Base-by-base conservation (phyloP, 2,329 filamentous ascomycete genomes). In the Zelopaecilomyces penicillatus region DNA sequence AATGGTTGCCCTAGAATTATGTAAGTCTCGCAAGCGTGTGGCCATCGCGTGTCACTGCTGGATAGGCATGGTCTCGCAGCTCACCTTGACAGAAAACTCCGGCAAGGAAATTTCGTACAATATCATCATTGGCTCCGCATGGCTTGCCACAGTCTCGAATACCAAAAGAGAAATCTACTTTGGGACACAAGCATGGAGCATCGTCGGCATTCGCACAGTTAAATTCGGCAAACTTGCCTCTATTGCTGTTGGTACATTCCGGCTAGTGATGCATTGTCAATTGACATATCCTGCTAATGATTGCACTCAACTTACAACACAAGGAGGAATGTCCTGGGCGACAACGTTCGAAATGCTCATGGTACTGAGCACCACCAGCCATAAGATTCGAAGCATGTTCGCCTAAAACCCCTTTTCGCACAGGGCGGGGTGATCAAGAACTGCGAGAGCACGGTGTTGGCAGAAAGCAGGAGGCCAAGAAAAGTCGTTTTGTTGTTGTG, bases 141-240 rank as follows among this genome's bases (percentile, higher is more conserved):
- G 47, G 28, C 28, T 39, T 49, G 30, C 59, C 58, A 46, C 66
- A 68, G 41, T 67, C 65, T n/a, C 56, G 52, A 42, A 66, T 57
- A 31, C 63, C 64, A 44, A 48, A 56, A 31, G 46, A 43, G 36
- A 62, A 53, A 35, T 53, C 43, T 30, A 41, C 26, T 12, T 47
- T 47, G 29, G 48, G 52, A 50, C 71, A 74, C 11, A 74, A 58
- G 48, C 71, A 74, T 11, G 57, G 52, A 19, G 55, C 54, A 29
- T 64, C 54, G 36, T 54, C 52, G 31, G 59, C 59, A 46, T 50
- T 57, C n/a, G 38, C 33, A 35, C 63, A 66, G 7, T 42, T 37
- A 37, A 53, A 54, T 11, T 52, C 51, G 11, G 47, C 30, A 44
- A 57, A 58, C 3, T 54, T 37, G 36, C 37, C 43, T 41, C 53